phyloP scores from a whole-genome alignment of 2,329 filamentous ascomycete species.

The Talaromyces sp. region DNA sequence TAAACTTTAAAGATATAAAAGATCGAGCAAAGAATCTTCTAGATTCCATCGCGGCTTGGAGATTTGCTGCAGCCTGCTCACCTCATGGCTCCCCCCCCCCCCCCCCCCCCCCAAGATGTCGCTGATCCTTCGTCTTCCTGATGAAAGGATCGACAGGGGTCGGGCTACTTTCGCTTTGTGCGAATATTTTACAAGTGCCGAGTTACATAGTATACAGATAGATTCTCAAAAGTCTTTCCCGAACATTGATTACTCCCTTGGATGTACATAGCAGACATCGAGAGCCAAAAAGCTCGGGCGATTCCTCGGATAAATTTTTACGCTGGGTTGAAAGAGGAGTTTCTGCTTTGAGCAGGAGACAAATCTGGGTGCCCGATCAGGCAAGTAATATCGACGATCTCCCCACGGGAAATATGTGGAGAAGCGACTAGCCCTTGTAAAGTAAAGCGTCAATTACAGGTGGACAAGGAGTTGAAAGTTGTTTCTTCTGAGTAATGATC shows the following conservation, averaged over 20 bases:
- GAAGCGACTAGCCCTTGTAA: not conserved
- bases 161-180: not conserved
- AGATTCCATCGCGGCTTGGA: not conserved
- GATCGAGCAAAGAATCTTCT: not conserved
- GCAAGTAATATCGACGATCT: not conserved
- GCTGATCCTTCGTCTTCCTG: not conserved
- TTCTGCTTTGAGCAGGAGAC: conserved; percentile 6
- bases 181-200: not conserved
- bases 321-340: conserved; percentile 1
- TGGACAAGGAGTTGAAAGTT: not conserved
- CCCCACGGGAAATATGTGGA: conserved; percentile 1
- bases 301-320: not conserved
- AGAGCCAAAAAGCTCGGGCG: not conserved
- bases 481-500: too few relatives aligned
- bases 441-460: not conserved
- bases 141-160: not conserved
- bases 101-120: too few relatives aligned
- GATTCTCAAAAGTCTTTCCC: not conserved
- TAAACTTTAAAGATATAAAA: not conserved
- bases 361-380: conserved; percentile 2
- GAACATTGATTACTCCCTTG: too few relatives aligned
- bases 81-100: not conserved
- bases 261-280: not conserved
- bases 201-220: not conserved
- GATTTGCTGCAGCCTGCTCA: not conserved